phyloP scores from a whole-genome alignment of 1,284 basidiomycete species.

The Polyporus tsugae region DNA sequence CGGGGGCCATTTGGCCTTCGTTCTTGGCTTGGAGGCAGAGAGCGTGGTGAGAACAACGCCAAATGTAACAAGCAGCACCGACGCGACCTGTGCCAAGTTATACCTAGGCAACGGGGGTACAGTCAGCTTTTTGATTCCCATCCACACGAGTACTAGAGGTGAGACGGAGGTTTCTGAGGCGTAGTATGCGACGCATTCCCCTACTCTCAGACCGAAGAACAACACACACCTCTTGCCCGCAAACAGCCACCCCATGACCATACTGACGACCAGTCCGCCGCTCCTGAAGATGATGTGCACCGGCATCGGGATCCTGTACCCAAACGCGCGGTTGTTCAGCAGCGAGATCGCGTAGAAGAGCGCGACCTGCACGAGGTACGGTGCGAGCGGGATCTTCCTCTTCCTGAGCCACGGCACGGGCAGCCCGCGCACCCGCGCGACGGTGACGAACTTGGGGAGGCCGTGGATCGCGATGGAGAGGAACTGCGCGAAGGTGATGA shows the following conservation, averaged over 20 bases:
- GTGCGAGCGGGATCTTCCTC: constrained; percentile 74
- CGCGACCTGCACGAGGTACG: constrained; percentile 85
- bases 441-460: constrained; percentile 61
- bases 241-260: constrained; percentile 77
- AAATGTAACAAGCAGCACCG: constrained; percentile 81
- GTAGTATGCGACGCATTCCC: background rate
- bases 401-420: constrained; percentile 56
- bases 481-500: constrained; percentile 90
- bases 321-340: constrained; percentile 93
- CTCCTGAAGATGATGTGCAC: constrained; percentile 96
- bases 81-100: constrained; percentile 68
- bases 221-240: constrained; percentile 60
- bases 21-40: constrained; percentile 58
- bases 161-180: background rate
- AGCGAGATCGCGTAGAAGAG: constrained; percentile 86
- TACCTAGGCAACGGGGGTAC: constrained; percentile 59
- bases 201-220: background rate
- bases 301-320: constrained; percentile 86
- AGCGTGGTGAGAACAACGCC: constrained; percentile 89
- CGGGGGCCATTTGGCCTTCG: constrained; percentile 12
- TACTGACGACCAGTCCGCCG: constrained; percentile 86
- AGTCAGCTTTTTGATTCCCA: too few relatives aligned
- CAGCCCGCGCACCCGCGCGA: constrained; percentile 7
- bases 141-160: background rate
- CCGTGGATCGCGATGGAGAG: constrained; percentile 76